Evolutionary conservation across 225 moss, liverwort and hornwort species (phyloP), one percentile per base, ranked within the genome.

Genomic region (Rhytidiadelphus loreus): DNA sequence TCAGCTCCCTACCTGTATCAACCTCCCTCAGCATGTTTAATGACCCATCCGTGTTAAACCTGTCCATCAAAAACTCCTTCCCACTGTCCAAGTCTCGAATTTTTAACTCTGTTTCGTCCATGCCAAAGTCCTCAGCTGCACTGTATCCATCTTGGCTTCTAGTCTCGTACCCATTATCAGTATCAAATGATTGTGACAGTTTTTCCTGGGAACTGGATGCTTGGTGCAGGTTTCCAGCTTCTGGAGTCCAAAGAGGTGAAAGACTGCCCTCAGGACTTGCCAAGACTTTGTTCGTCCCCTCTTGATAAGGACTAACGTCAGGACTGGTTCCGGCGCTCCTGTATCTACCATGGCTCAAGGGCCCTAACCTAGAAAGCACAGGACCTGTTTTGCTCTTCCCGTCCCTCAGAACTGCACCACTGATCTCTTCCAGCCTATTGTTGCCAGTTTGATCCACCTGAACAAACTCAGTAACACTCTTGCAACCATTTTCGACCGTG

Each of bases 11-110:
- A 26, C 98, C 96, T 88, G 98, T 98, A 80, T 91, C 96, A 53
- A 95, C 91, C 90, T 98, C 98, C 89, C 96, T 91, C 73, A 98
- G 89, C 92, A 94, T 98, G 41, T 95, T 90, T 58, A 95, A 87
- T 21, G 93, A 91, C 53, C 93, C 96, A 82, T 96, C 96, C 50
- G 80, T 90, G 90, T 92, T 94, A n/a, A 93, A 84, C 84, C 90
- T 94, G 86, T 97, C 92, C 39, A 98, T 89, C 8, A 96, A 83
- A 83, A 98, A 98, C 87, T 97, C 96, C 90, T 95, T 97, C 86
- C 98, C 98, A 86, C 96, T 98, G 93, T 98, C 98, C 90, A 98
- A 91, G 93, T 98, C 96, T 77, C 95, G 93, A 64, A 98, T 98
- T 83, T 92, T 96, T 48, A 93, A 93, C 37, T 90, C 82, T 62